A percentile compares a stretch with the other conserved stretches of the same genome.
These are phyloP conservation scores for Hymenoscyphus albidus DNA, from an alignment of 2,329 filamentous ascomycete genomes.

Conservation along the genomic window DNA sequence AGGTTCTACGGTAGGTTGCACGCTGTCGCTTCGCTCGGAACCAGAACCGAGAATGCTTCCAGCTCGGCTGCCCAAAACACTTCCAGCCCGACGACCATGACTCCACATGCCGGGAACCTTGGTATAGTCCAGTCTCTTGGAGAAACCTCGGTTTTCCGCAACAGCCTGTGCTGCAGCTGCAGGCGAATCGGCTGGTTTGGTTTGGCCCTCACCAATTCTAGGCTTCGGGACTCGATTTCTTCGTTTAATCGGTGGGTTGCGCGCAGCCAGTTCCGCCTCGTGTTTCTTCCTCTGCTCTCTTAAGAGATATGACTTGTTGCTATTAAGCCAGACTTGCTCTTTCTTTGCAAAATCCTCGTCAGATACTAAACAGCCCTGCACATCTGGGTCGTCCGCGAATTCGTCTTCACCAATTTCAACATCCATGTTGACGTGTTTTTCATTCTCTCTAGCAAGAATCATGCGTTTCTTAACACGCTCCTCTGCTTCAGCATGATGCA, in stretches of 20 bases:
- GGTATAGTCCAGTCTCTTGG: constrained; percentile 72
- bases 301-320: constrained; percentile 91
- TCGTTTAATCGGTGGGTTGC: constrained; percentile 52
- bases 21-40: neutral
- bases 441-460: constrained; percentile 37
- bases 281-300: constrained; percentile 81
- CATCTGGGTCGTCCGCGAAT: constrained; percentile 86
- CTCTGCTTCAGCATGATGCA: constrained; percentile 55
- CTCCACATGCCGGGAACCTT: constrained; percentile 53
- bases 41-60: constrained; percentile 33
- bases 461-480: constrained; percentile 53
- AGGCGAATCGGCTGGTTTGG: constrained; percentile 61
- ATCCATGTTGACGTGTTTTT: constrained; percentile 53
- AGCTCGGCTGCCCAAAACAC: constrained; percentile 45
- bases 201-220: constrained; percentile 61
- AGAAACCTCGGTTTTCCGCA: constrained; percentile 60
- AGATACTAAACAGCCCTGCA: constrained; percentile 71
- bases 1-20: neutral
- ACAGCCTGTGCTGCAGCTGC: constrained; percentile 67
- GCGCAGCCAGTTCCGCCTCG: constrained; percentile 60
- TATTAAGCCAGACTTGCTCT: constrained; percentile 88
- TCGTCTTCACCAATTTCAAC: constrained; percentile 72
- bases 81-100: constrained; percentile 35
- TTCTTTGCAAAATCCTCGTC: constrained; percentile 75
- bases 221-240: constrained; percentile 53